Evolutionary conservation across 1,284 basidiomycete species (phyloP).

Genomic region (Ustilago esculenta): DNA sequence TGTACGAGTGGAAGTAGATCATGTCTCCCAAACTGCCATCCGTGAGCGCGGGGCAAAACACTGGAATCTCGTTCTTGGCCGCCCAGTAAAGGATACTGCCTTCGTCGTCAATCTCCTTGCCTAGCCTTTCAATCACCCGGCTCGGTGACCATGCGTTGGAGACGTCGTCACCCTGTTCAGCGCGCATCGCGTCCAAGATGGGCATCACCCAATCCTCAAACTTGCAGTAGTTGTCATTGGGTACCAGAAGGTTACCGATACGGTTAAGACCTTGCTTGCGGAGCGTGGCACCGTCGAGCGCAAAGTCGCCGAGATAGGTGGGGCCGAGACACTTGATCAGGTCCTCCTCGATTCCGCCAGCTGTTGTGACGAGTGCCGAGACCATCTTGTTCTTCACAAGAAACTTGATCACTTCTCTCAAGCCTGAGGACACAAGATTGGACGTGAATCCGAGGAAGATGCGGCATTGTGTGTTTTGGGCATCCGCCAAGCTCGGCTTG

Average conservation of each 20-base stretch:
- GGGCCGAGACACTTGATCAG: conserved; percentile 97
- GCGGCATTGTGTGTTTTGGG: conserved; percentile 77
- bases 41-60: conserved; percentile 97
- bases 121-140: conserved; percentile 86
- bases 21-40: conserved; percentile 98
- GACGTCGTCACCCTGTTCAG: conserved; percentile 81
- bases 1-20: conserved; percentile 94
- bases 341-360: conserved; percentile 98
- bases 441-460: conserved; percentile 98
- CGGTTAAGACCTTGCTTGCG: conserved; percentile 89
- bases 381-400: conserved; percentile 94
- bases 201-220: conserved; percentile 99
- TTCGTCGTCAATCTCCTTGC: conserved; percentile 96
- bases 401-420: conserved; percentile 90
- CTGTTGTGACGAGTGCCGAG: conserved; percentile 91
- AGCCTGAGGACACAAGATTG: conserved; percentile 95
- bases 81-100: conserved; percentile 97
- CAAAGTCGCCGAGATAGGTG: conserved; percentile 88
- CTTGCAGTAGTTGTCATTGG: conserved; percentile 99
- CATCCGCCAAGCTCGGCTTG: conserved; percentile 68
- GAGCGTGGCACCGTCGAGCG: conserved; percentile 87
- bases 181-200: conserved; percentile 89
- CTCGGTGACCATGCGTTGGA: conserved; percentile 84
- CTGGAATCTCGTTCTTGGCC: conserved; percentile 92
- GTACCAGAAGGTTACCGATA: conserved; percentile 96